A percentile compares a stretch with the other conserved stretches of the same genome.
phyloP scores from a whole-genome alignment of 164 flowering plant species.

The Dillenia turbinata region DNA sequence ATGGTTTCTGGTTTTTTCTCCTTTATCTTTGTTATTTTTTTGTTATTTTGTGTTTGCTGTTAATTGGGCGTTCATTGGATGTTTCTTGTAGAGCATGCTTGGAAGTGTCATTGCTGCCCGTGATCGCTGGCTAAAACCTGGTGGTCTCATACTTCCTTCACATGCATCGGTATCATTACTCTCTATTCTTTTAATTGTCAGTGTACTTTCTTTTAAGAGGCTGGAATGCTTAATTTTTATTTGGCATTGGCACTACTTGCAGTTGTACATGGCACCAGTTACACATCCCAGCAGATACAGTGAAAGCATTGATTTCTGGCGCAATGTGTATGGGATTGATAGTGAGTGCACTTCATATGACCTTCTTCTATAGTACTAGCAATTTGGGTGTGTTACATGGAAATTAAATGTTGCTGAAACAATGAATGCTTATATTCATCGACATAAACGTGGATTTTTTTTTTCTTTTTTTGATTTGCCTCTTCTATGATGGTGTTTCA shows the following conservation, averaged over 20 bases:
- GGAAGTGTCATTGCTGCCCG: conserved; percentile 95
- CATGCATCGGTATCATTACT: conserved; percentile 61
- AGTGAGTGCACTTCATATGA: conserved; percentile 50
- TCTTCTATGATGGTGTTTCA: too few species aligned
- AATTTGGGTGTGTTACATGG: too few species aligned
- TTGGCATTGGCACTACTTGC: conserved; percentile 17
- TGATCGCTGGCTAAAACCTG: conserved; percentile 97
- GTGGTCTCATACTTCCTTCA: conserved; percentile 97
- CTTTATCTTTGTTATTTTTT: conserved; percentile 3
- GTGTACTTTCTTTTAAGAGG: too few species aligned
- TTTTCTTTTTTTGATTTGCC: too few species aligned
- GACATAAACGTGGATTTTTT: too few species aligned
- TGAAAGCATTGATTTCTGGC: conserved; percentile 96
- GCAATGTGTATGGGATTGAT: conserved; percentile 94
- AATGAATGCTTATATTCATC: too few species aligned
- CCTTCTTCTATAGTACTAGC: neutral
- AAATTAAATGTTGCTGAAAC: too few species aligned
- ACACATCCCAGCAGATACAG: conserved; percentile 88
- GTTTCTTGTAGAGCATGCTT: conserved; percentile 76
- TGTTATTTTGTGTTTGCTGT: conserved; percentile 3
- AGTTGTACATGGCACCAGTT: conserved; percentile 96
- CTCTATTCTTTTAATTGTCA: neutral
- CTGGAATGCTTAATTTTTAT: too few species aligned
- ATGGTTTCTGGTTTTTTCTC: neutral
- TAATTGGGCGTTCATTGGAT: neutral